Evolutionary conservation across 169 alveolate genomes (phyloP).

Genomic region (Cryptosporidium viatorum): DNA sequence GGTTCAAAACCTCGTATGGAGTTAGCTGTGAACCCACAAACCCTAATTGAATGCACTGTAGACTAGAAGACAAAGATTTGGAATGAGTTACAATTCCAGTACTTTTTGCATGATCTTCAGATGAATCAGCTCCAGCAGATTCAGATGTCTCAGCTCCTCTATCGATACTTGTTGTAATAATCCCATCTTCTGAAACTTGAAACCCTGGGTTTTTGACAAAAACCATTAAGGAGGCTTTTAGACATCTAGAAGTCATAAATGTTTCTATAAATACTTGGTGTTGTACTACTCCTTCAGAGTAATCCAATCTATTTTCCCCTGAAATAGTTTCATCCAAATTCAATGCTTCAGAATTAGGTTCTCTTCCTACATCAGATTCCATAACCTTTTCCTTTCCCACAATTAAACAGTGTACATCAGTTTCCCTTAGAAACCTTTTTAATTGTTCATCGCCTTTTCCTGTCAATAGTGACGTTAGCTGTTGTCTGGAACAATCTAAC

Average conservation of each 20-base stretch:
- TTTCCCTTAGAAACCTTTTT: conserved; percentile 80
- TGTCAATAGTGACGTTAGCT: conserved; percentile 82
- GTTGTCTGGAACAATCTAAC: conserved; percentile 84
- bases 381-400: conserved; percentile 81
- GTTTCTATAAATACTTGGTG: conserved; percentile 63
- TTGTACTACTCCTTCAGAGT: conserved; percentile 33
- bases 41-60: conserved; percentile 77
- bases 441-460: conserved; percentile 81
- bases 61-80: conserved; percentile 28
- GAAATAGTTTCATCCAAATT: conserved; percentile 18
- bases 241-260: conserved; percentile 65
- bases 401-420: conserved; percentile 80
- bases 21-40: conserved; percentile 77
- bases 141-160: conserved; percentile 26
- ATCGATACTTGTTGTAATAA: conserved; percentile 52
- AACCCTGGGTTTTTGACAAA: conserved; percentile 79
- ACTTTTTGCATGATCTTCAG: conserved; percentile 22
- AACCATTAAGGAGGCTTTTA: conserved; percentile 75
- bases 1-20: conserved; percentile 77
- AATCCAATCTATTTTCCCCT: conserved; percentile 36
- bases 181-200: conserved; percentile 75
- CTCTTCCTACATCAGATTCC: conserved; percentile 47
- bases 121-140: background rate
- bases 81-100: conserved; percentile 3
- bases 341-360: conserved; percentile 3